Evolutionary conservation across 2,329 filamentous ascomycete species (phyloP).

Genomic region (Volutella citrinella): DNA sequence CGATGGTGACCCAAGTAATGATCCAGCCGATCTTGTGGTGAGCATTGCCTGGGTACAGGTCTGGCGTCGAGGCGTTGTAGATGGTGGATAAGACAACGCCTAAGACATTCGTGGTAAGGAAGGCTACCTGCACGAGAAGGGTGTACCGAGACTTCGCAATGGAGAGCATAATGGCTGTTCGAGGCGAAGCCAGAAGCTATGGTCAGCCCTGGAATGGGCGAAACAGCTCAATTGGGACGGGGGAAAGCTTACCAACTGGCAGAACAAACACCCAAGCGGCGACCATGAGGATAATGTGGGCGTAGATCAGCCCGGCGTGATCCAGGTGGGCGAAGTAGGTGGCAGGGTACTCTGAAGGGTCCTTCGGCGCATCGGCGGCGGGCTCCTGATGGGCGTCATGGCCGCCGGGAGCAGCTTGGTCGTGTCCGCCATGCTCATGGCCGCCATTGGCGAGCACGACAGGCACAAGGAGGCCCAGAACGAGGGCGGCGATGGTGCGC

Average conservation of each 20-base stretch:
- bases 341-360: slow-evolving; percentile 35
- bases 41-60: slow-evolving; percentile 83
- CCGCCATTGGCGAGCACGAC: not conserved
- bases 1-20: slow-evolving; percentile 66
- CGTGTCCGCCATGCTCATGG: not conserved
- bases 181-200: too few species aligned
- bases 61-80: slow-evolving; percentile 79
- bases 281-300: slow-evolving; percentile 69
- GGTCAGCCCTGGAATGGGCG: too few species aligned
- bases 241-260: slow-evolving; percentile 60
- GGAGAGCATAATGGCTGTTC: slow-evolving; percentile 78
- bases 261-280: slow-evolving; percentile 70
- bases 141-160: slow-evolving; percentile 74
- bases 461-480: not conserved
- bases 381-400: slow-evolving; percentile 10
- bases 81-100: slow-evolving; percentile 64
- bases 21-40: slow-evolving; percentile 89
- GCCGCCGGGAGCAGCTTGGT: slow-evolving; percentile 18
- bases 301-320: slow-evolving; percentile 56
- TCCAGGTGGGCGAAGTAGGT: slow-evolving; percentile 60
- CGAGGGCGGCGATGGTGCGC: not conserved
- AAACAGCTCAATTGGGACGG: too few species aligned
- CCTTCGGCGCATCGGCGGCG: slow-evolving; percentile 21
- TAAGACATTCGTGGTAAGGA: slow-evolving; percentile 60
- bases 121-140: slow-evolving; percentile 65